Evolutionary conservation across 2,329 filamentous ascomycete species (phyloP).

Genomic region (Zasmidium cellare): DNA sequence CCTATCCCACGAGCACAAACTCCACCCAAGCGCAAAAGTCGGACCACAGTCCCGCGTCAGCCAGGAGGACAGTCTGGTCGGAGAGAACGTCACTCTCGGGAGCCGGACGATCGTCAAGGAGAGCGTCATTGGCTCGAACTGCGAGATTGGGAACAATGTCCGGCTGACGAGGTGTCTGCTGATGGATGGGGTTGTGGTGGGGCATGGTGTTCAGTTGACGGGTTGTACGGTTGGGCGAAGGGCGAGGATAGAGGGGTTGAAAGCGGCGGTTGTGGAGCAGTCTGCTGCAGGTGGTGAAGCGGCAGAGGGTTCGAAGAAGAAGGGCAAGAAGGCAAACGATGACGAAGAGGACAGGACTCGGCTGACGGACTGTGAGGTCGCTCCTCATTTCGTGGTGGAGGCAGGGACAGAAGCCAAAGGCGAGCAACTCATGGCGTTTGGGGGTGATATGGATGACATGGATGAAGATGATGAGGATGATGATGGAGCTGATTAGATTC

Average conservation of each 20-base stretch:
- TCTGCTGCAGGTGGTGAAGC: slow-evolving; percentile 9
- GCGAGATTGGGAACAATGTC: slow-evolving; percentile 81
- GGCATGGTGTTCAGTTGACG: slow-evolving; percentile 79
- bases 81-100: slow-evolving; percentile 84
- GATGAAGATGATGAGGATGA: slow-evolving; percentile 28
- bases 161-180: slow-evolving; percentile 83
- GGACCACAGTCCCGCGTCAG: slow-evolving; percentile 80
- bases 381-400: slow-evolving; percentile 78
- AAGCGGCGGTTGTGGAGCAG: slow-evolving; percentile 15
- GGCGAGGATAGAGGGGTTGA: slow-evolving; percentile 72
- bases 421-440: slow-evolving; percentile 61
- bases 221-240: slow-evolving; percentile 83
- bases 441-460: slow-evolving; percentile 39
- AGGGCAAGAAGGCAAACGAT: slow-evolving; percentile 40
- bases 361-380: slow-evolving; percentile 89
- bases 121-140: slow-evolving; percentile 82
- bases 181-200: slow-evolving; percentile 88
- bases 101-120: slow-evolving; percentile 93
- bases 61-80: slow-evolving; percentile 77
- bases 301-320: slow-evolving; percentile 46
- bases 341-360: slow-evolving; percentile 47
- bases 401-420: slow-evolving; percentile 69
- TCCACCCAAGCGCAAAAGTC: slow-evolving; percentile 80
- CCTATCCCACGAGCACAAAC: slow-evolving; percentile 78
- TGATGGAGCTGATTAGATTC: neutral